Evolutionary conservation across 192 early-diverging fungal genomes (phyloP), one percentile per base, ranked within the genome.

Genomic region (Phlyctochytrium arcticum): DNA sequence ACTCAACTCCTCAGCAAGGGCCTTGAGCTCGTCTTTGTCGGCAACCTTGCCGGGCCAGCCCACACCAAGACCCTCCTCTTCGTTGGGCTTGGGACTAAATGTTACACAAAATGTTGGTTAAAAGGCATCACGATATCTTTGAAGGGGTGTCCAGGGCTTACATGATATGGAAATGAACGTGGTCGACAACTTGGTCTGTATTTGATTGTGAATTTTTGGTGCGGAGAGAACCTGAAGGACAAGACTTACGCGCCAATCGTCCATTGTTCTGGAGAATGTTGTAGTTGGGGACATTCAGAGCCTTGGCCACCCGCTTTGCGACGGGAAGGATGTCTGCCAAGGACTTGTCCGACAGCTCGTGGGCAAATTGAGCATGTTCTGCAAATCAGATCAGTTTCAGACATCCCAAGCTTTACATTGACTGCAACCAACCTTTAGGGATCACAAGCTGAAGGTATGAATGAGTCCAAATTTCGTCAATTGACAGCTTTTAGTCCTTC

Each of bases 111-210:
- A 23, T 21, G 26, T 19, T 37, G 6, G 17, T 56, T 23, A 21
- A 34, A 56, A 32, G 54, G 35, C 39, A 5, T 5, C 5, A 34
- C 31, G 7, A 59, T 15, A 44, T n/a, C 39, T 12, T 0, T n/a
- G 39, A 44, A 12, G 21, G 15, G 21, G 21, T 17, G 3, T 19
- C 48, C 19, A 24, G 36, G 19, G 15, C 39, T 65, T 65, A 62
- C 69, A 92, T 93, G 54, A 95, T 79, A 59, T 98, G 95, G 81
- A 98, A 93, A 61, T 98, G 95, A 8, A 98, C 95, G 67, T 98
- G 95, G 24, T 81, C 80, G 0, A 98, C 92, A 54, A 79, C 32
- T 54, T 66, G 64, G 36, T 59, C 53, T 73, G 39, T 24, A 33
- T 37, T 31, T n/a, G n/a, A n/a, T n/a, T n/a, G n/a, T n/a, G n/a